A percentile compares a stretch with the other conserved stretches of the same genome.
Conservation (phyloP, 2,329 filamentous ascomycete species). For the Rutstroemia sp. region DNA sequence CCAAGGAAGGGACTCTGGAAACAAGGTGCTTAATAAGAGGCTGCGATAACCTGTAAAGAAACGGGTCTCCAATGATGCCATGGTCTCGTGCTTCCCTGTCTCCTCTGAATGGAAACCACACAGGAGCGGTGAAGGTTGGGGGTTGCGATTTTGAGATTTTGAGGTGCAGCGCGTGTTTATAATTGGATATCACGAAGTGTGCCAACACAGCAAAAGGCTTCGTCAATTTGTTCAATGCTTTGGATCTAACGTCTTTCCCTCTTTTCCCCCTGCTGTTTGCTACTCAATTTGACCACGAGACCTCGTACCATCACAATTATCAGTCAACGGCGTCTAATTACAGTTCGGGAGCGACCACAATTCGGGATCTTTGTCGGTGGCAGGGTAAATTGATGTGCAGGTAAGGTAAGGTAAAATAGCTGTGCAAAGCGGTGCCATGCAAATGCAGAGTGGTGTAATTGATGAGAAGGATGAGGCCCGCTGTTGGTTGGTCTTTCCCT, state of each 20-base stretch:
- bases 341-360: background rate
- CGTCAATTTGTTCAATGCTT: background rate
- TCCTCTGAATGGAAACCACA: background rate
- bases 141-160: background rate
- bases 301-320: background rate
- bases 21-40: background rate
- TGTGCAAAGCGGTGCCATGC: background rate
- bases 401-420: background rate
- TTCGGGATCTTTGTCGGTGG: background rate
- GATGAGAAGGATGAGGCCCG: background rate
- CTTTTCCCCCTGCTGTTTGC: background rate
- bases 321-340: conserved; percentile 1
- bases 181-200: conserved; percentile 5
- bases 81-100: conserved; percentile 3
- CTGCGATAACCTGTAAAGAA: background rate
- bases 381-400: background rate
- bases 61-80: background rate
- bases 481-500: background rate
- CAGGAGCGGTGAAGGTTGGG: conserved; percentile 2
- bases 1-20: background rate
- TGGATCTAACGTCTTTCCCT: background rate
- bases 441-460: background rate
- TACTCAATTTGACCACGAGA: conserved; percentile 4
- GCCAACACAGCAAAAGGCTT: conserved; percentile 5
- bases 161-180: background rate